Conservation (phyloP, 345 rosid species). For the Durio zibethinus region DNA sequence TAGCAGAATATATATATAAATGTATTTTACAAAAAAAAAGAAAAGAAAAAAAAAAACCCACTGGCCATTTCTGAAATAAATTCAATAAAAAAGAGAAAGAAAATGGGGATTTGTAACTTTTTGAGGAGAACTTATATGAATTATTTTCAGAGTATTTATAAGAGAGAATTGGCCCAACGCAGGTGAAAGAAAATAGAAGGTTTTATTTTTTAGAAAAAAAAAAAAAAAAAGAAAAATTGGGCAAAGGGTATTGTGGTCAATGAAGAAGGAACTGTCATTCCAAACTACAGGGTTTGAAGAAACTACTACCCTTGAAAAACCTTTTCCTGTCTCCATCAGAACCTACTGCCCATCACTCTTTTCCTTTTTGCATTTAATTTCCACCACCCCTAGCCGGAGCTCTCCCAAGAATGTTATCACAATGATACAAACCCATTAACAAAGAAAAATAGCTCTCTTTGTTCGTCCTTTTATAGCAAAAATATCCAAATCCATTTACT, state of each 20-base stretch:
- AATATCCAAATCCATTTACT: background rate
- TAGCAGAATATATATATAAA: too few species aligned
- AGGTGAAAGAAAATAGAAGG: background rate
- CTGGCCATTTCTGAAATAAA: background rate
- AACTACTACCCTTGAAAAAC: constrained; percentile 15
- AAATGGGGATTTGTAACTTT: too few species aligned
- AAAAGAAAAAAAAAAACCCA: too few species aligned
- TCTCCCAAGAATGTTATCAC: background rate
- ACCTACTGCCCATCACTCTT: constrained; percentile 4
- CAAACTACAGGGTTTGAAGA: constrained; percentile 14
- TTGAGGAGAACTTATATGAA: too few species aligned
- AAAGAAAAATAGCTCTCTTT: constrained; percentile 12
- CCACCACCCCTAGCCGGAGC: constrained; percentile 5
- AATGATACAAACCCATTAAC: background rate
- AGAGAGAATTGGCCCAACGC: background rate
- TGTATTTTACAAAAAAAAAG: too few species aligned
- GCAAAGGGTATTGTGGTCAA: constrained; percentile 22
- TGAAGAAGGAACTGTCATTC: constrained; percentile 26
- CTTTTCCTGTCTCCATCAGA: constrained; percentile 24
- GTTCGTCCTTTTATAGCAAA: constrained; percentile 18
- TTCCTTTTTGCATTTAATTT: background rate
- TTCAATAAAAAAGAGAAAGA: background rate
- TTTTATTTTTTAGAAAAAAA: background rate
- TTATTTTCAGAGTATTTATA: too few species aligned
- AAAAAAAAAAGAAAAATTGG: background rate